phyloP scores from a whole-genome alignment of 1,139 yeast genomes.

The Debaryomycetaceae sp. region DNA sequence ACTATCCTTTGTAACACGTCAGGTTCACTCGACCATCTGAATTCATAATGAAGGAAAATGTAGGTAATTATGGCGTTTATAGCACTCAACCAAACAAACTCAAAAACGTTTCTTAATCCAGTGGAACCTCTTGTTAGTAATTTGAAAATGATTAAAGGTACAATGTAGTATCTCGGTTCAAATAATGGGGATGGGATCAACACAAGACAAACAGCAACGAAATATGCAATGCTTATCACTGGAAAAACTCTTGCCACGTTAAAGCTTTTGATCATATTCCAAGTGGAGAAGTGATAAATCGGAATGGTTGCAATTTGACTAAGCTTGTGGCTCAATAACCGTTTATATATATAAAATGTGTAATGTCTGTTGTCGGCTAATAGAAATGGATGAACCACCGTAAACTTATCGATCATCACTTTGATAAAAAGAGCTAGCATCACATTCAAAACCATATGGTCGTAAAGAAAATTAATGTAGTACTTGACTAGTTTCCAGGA shows the following conservation, averaged over 20 bases:
- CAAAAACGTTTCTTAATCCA: conserved; percentile 42
- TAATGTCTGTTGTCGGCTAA: conserved; percentile 94
- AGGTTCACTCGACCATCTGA: conserved; percentile 65
- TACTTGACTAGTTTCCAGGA: conserved; percentile 32
- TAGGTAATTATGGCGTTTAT: conserved; percentile 52
- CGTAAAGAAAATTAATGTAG: conserved; percentile 30
- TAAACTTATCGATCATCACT: conserved; percentile 52
- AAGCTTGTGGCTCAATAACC: conserved; percentile 45
- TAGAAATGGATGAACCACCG: conserved; percentile 83
- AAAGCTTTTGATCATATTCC: conserved; percentile 35
- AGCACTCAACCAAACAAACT: conserved; percentile 56
- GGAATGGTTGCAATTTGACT: conserved; percentile 53
- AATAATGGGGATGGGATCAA: conserved; percentile 86
- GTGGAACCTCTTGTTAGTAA: conserved; percentile 42
- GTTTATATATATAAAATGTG: conserved; percentile 79
- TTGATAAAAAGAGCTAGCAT: conserved; percentile 31
- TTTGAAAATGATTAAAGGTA: conserved; percentile 78
- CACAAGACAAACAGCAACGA: conserved; percentile 54
- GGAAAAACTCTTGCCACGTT: conserved; percentile 18
- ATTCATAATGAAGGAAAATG: conserved; percentile 60
- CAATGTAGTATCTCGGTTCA: conserved; percentile 88
- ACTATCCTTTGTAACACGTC: conserved; percentile 70
- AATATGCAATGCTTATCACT: conserved; percentile 42
- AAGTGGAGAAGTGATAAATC: conserved; percentile 66
- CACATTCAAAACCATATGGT: conserved; percentile 17